A percentile compares a stretch with the other conserved stretches of the same genome.
Evolutionary conservation across 805 yeast species (phyloP).

Genomic region (Myxozyma mucilagina): DNA sequence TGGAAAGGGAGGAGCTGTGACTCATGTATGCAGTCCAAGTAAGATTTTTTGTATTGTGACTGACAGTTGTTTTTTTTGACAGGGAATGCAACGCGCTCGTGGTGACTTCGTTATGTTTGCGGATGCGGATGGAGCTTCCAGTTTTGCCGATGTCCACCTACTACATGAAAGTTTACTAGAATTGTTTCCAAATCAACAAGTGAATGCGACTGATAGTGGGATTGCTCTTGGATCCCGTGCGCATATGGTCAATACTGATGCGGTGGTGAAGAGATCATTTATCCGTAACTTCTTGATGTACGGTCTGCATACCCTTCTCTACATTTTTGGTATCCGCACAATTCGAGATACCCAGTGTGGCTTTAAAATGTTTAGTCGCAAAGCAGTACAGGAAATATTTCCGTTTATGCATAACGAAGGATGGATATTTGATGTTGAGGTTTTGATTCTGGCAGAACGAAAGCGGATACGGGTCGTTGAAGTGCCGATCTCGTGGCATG

Average conservation of each 20-base stretch:
- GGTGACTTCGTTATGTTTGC: conserved; percentile 83
- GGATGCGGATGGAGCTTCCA: conserved; percentile 96
- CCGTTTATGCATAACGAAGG: conserved; percentile 95
- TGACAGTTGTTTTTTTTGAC: not conserved
- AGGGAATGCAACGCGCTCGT: conserved; percentile 69
- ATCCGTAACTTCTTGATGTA: conserved; percentile 90
- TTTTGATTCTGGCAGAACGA: conserved; percentile 73
- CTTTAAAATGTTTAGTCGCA: conserved; percentile 81
- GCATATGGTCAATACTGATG: conserved; percentile 93
- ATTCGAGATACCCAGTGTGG: conserved; percentile 97
- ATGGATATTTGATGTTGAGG: conserved; percentile 97
- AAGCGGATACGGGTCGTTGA: conserved; percentile 69
- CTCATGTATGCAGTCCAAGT: conserved; percentile 49
- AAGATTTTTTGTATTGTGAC: not conserved
- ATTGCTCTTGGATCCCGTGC: conserved; percentile 92
- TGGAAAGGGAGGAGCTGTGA: conserved; percentile 96
- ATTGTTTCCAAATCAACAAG: not conserved
- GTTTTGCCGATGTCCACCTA: conserved; percentile 60
- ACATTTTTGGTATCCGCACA: conserved; percentile 80
- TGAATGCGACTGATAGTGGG: conserved; percentile 45
- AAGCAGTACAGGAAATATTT: conserved; percentile 64
- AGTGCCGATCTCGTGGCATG: conserved; percentile 93
- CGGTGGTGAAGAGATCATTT: conserved; percentile 90
- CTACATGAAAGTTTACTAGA: conserved; percentile 44
- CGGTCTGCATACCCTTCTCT: conserved; percentile 83